A percentile compares a stretch with the other conserved stretches of the same genome.
phyloP scores from a whole-genome alignment of 495 filamentous ascomycete genomes.

The Jackrogersella minutella region DNA sequence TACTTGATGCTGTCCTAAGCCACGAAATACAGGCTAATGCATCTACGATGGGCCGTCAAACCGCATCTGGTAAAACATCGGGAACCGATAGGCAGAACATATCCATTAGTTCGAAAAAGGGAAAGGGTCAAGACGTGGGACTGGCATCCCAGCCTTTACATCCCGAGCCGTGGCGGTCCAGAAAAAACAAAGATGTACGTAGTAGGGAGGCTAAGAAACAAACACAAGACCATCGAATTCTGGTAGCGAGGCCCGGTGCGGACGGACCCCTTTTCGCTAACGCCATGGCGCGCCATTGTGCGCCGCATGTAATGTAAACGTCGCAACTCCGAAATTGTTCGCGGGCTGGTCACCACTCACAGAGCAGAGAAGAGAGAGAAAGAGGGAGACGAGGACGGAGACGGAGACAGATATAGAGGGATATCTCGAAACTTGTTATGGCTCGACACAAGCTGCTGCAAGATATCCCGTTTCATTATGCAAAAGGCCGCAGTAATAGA shows the following conservation, averaged over 20 bases:
- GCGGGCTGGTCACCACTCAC: conserved; percentile 7
- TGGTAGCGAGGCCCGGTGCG: conserved; percentile 32
- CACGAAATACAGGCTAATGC: conserved; percentile 18
- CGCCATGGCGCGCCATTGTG: conserved; percentile 11
- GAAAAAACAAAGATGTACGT: conserved; percentile 8
- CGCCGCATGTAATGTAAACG: conserved; percentile 16
- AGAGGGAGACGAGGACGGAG: no score
- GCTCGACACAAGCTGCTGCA: conserved; percentile 26
- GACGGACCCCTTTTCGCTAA: conserved; percentile 27
- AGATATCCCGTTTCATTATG: conserved; percentile 30
- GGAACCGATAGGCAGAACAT: conserved; percentile 22
- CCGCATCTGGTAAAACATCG: conserved; percentile 25
- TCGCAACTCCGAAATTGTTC: conserved; percentile 32
- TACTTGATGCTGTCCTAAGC: background rate
- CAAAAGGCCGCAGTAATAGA: conserved; percentile 4
- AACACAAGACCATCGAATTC: background rate
- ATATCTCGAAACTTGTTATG: conserved; percentile 19
- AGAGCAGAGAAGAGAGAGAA: background rate
- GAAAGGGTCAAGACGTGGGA: conserved; percentile 15
- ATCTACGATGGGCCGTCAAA: conserved; percentile 10
- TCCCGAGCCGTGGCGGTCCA: conserved; percentile 25
- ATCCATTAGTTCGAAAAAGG: conserved; percentile 25
- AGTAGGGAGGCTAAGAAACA: no score
- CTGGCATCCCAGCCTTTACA: conserved; percentile 21
- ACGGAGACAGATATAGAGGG: conserved; percentile 2